Base-by-base conservation (phyloP, 306 rosid species). In the Prunus mume region DNA sequence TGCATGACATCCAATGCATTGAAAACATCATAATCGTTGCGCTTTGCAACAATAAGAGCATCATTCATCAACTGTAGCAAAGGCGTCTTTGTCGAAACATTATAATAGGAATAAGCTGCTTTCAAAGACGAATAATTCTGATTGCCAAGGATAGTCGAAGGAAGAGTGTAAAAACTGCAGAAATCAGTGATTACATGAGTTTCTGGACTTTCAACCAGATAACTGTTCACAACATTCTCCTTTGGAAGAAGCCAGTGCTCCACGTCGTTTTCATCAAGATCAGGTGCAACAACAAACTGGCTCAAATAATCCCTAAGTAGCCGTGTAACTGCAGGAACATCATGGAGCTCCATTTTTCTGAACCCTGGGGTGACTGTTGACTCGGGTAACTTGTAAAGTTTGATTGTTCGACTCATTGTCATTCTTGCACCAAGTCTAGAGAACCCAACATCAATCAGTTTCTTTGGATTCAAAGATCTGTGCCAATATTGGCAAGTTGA, bases 401-500 rank as follows among this genome's bases (percentile, higher is more conserved):
- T 93, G 67, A 93, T 89, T 46, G 98, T 93, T 65, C 98, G 85
- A 78, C 97, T 93, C 97, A 91, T 93, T 50, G 98, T 93, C 98
- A 93, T 93, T 80, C 98, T 86, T 0, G 97, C 97, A 76, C 98
- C 98, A 52, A 93, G 97, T 81, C 98, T 88, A 30, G 98, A 93
- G 73, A 93, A 93, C 72, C 98, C 97, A 73, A 93, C 98, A 88
- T 93, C 97, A 79, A 93, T 93, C 22, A 93, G 90, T 83, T 93
- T 93, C 84, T 91, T 93, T 13, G 98, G 98, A 75, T 93, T 93
- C 76, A 93, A 84, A 63, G 98, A 93, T 79, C 98, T 87, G 78
- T 93, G 97, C 98, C 97, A 93, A 82, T 91, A 93, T 81, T 93
- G 98, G 81, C 97, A 93, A 75, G 96, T 93, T 54, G 97, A 76